These are phyloP conservation scores for Fraxinus pennsylvanica DNA, from an alignment of 257 asterid genomes.

Conservation along the genomic window DNA sequence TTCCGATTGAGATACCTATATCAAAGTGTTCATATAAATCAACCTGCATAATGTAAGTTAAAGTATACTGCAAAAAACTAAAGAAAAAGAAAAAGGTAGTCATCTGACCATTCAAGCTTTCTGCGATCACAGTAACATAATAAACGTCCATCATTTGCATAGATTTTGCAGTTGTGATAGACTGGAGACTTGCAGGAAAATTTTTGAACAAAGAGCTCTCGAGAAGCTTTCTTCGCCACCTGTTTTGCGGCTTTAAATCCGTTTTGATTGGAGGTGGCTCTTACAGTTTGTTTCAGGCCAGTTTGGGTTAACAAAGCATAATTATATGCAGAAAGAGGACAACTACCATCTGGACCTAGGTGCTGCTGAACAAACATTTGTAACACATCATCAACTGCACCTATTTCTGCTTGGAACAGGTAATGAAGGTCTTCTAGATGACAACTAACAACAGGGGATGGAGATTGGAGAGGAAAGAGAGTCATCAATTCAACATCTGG, in stretches of 20 bases:
- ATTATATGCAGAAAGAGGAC: conserved; percentile 82
- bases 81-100: neutral
- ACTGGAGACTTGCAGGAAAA: conserved; percentile 97
- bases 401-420: conserved; percentile 49
- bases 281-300: conserved; percentile 50
- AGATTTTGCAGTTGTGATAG: conserved; percentile 95
- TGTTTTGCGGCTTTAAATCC: conserved; percentile 56
- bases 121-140: conserved; percentile 89
- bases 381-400: conserved; percentile 47
- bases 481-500: conserved; percentile 45
- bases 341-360: conserved; percentile 65
- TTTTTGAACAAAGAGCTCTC: conserved; percentile 79
- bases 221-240: conserved; percentile 60
- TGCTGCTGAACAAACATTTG: conserved; percentile 51
- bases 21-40: conserved; percentile 14
- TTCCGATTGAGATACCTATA: conserved; percentile 74
- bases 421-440: conserved; percentile 64
- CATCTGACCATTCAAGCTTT: conserved; percentile 87
- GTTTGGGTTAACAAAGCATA: conserved; percentile 65
- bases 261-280: conserved; percentile 48
- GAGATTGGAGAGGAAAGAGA: conserved; percentile 48
- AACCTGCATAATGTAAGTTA: conserved; percentile 7
- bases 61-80: neutral
- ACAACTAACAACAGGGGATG: conserved; percentile 68
- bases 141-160: conserved; percentile 87